Evolutionary conservation across 306 rosid species (phyloP).

Genomic region (Dryas drummondii): DNA sequence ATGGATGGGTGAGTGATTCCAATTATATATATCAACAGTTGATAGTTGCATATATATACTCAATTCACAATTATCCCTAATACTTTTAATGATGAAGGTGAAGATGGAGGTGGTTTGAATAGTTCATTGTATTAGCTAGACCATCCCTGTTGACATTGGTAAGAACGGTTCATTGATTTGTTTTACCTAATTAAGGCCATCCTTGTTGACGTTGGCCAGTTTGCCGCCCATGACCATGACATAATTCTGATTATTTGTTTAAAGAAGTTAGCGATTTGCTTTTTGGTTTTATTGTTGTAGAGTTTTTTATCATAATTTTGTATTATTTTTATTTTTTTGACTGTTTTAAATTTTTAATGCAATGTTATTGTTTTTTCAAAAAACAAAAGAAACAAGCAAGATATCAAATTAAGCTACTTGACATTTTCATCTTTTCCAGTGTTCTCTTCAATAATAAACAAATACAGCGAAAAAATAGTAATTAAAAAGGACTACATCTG

Average conservation of each 20-base stretch:
- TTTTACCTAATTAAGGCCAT: slow-evolving; percentile 28
- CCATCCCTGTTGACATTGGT: no score
- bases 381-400: neutral
- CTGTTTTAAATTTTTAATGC: no score
- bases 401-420: neutral
- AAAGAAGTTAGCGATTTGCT: neutral
- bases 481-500: neutral
- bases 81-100: no score
- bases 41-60: no score
- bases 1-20: no score
- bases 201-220: slow-evolving; percentile 31
- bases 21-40: no score
- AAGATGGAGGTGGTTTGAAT: neutral
- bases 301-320: no score
- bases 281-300: no score
- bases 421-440: neutral
- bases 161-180: neutral
- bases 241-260: neutral
- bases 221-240: slow-evolving; percentile 1
- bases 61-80: no score
- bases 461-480: neutral
- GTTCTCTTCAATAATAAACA: neutral
- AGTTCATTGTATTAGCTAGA: slow-evolving; percentile 13
- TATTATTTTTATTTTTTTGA: no score
- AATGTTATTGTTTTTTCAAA: no score